Percentiles rank a stretch among this genome's conserved stretches.
phyloP scores from a whole-genome alignment of 306 rosid species.

The Citrullus mucosospermus region DNA sequence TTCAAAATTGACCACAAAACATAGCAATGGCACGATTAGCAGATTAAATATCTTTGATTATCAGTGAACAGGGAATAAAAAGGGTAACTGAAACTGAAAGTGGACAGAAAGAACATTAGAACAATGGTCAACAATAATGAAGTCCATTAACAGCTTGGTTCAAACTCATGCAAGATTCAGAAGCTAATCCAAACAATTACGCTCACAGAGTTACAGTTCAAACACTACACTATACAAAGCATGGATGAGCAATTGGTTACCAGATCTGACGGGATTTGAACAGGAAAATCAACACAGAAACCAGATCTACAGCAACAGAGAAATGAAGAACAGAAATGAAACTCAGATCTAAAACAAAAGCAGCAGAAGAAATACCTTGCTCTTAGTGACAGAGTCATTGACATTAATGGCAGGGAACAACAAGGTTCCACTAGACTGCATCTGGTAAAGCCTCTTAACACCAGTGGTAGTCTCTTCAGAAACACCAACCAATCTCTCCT shows the following conservation, averaged over 20 bases:
- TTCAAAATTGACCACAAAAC: background rate
- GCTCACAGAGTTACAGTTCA: background rate
- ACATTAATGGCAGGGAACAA: slow-evolving; percentile 80
- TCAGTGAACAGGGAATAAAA: background rate
- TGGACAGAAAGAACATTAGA: background rate
- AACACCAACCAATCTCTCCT: slow-evolving; percentile 57
- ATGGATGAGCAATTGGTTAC: background rate
- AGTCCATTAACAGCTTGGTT: background rate
- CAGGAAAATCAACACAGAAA: background rate
- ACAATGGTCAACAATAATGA: background rate
- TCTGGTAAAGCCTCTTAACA: slow-evolving; percentile 71
- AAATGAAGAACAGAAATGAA: background rate
- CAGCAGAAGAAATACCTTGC: slow-evolving; percentile 35
- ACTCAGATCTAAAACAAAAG: slow-evolving; percentile 3
- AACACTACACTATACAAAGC: background rate
- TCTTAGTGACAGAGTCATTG: slow-evolving; percentile 72
- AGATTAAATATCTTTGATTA: background rate
- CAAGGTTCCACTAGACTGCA: slow-evolving; percentile 51
- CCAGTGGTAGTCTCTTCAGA: slow-evolving; percentile 80
- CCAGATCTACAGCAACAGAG: background rate
- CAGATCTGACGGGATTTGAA: background rate
- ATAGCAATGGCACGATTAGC: background rate
- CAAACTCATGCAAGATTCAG: background rate
- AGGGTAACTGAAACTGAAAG: background rate
- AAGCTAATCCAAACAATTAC: background rate